phyloP scores from a whole-genome alignment of 306 rosid genomes.

The Pyrus bretschneideri region DNA sequence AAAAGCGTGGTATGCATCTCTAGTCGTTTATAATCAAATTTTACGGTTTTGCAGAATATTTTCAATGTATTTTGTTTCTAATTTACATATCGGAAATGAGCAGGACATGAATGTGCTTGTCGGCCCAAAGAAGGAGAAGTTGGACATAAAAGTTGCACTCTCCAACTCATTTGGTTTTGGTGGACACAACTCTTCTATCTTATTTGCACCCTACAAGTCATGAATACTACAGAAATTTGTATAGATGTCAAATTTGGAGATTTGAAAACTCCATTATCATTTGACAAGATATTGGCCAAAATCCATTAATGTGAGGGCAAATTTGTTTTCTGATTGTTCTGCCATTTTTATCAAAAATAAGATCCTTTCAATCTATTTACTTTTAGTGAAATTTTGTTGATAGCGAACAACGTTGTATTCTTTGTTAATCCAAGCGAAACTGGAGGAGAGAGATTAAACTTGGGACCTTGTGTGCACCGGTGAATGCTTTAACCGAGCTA shows the following conservation, averaged over 20 bases:
- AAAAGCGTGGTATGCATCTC: slow-evolving; percentile 48
- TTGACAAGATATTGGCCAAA: background rate
- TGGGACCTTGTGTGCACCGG: too few species aligned
- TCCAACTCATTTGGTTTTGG: slow-evolving; percentile 72
- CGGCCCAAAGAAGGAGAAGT: slow-evolving; percentile 61
- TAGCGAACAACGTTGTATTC: too few species aligned
- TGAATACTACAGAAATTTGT: background rate
- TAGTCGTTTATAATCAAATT: background rate
- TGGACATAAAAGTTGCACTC: slow-evolving; percentile 58
- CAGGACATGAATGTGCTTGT: slow-evolving; percentile 54
- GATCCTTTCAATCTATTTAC: too few species aligned
- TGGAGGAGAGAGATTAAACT: too few species aligned
- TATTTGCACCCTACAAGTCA: slow-evolving; percentile 66
- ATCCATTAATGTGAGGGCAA: background rate
- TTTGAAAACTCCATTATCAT: background rate
- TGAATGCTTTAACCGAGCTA: too few species aligned
- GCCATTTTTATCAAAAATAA: too few species aligned
- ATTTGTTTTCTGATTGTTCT: background rate
- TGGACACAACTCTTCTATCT: slow-evolving; percentile 69
- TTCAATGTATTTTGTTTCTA: too few species aligned
- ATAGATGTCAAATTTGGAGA: background rate
- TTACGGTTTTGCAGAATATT: background rate
- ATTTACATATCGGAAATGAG: background rate
- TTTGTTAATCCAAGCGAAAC: too few species aligned
- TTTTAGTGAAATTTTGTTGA: too few species aligned